Evolutionary conservation across 768 basidiomycete genomes (phyloP), one percentile per base, ranked within the genome.

Genomic region (Strobilomyces dryophilus): DNA sequence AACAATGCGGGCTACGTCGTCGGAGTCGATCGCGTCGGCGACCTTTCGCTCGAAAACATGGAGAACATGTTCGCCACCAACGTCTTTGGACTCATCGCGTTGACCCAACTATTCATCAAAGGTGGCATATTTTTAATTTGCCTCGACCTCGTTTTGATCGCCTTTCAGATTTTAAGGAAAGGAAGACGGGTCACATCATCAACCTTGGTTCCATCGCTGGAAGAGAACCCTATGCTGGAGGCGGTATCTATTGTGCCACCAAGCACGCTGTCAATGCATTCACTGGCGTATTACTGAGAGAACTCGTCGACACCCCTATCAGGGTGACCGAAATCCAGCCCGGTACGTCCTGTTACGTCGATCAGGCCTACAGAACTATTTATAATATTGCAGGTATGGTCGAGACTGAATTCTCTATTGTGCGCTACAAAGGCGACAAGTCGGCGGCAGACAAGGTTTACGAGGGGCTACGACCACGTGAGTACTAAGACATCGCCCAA

Each of bases 261-360:
- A 93, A 93, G 63, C 79, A 82, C 59, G 91, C 90, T 20, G 87
- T 99, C 8, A 79, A 79, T 44, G 90, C 95, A 3, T 98, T 98
- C 74, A 89, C 84, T 21, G 84, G 83, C 36, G 80, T 87, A 6
- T 73, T 98, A 43, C 70, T 92, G 71, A 79, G 84, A 53, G 95
- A 98, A 67, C 77, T 98, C 34, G 94, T 98, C 32, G 85, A 91
- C 65, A 97, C 95, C 15, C 85, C 85, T 18, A 93, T 99, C 62
- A 80, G 97, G 49, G 95, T 98, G 7, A 88, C 92, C 8, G 93
- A 98, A 72, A 87, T 99, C 51, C 89, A 92, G 65, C 97, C 95
- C 29, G 94, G 92, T 85, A 61, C 18, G 74, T 60, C 17, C 45
- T 5, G 1, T 29, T 32, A 10, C 35, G 12, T 21, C 29, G 62